Evolutionary conservation across 2,329 filamentous ascomycete species (phyloP).

Genomic region (Xylariaceae sp.): DNA sequence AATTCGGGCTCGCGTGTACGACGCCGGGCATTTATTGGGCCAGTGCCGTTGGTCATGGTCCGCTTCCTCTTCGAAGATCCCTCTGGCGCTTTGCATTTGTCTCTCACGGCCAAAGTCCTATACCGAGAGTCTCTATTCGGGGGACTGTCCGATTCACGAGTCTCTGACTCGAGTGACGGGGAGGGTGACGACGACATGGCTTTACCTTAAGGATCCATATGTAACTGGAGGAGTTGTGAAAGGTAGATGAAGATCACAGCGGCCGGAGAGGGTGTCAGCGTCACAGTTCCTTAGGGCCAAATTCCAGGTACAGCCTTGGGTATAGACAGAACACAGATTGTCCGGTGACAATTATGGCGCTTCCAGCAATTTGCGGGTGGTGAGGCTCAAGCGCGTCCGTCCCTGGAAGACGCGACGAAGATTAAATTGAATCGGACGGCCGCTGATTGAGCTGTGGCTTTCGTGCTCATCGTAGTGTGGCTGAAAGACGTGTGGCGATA

Average conservation of each 20-base stretch:
- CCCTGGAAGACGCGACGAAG: constrained; percentile 4
- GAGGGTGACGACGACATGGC: constrained; percentile 20
- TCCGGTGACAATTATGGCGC: too few relatives aligned
- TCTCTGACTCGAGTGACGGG: constrained; percentile 17
- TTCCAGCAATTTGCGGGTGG: too few relatives aligned
- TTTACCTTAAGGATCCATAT: too few relatives aligned
- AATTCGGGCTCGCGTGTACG: constrained; percentile 24
- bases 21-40: constrained; percentile 22
- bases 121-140: constrained; percentile 13
- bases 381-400: constrained; percentile 11
- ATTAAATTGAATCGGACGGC: neutral
- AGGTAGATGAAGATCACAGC: too few relatives aligned
- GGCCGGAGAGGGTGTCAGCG: too few relatives aligned
- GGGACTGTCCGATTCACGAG: constrained; percentile 15
- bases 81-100: constrained; percentile 22
- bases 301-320: too few relatives aligned
- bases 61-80: constrained; percentile 27
- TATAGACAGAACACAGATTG: too few relatives aligned
- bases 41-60: constrained; percentile 24
- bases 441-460: too few relatives aligned
- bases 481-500: neutral
- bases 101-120: constrained; percentile 25
- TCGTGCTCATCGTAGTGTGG: constrained; percentile 1
- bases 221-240: too few relatives aligned
- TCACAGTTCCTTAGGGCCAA: too few relatives aligned